phyloP scores from a whole-genome alignment of 2,329 filamentous ascomycete species.

The Huntiella omanensis region DNA sequence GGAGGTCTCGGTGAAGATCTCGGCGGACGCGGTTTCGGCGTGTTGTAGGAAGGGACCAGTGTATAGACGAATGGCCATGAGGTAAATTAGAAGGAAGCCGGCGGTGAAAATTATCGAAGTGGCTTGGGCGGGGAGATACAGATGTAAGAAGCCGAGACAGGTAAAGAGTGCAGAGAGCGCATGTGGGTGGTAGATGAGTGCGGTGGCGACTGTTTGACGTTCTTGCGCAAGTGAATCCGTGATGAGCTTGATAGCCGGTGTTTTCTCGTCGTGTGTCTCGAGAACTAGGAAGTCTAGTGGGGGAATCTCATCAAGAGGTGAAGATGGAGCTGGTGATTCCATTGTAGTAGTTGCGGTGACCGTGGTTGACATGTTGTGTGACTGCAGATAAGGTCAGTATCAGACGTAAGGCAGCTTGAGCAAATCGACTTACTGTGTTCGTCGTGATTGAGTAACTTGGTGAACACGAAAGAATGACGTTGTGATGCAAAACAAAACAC shows the following conservation, averaged over 20 bases:
- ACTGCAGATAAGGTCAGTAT: neutral
- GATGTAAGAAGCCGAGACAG: slow-evolving; percentile 16
- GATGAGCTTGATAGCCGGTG: slow-evolving; percentile 52
- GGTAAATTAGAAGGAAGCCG: slow-evolving; percentile 1
- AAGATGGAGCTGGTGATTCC: neutral
- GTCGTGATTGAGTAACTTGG: neutral
- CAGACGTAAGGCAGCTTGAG: neutral
- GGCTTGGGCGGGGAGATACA: neutral
- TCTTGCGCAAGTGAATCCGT: slow-evolving; percentile 71
- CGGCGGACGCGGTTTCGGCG: neutral
- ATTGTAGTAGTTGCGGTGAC: neutral
- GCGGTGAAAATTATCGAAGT: slow-evolving; percentile 20
- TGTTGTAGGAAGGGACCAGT: slow-evolving; percentile 1
- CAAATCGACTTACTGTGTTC: neutral
- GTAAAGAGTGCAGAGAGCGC: slow-evolving; percentile 27
- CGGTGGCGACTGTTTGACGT: slow-evolving; percentile 46
- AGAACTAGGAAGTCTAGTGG: slow-evolving; percentile 29
- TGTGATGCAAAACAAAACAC: neutral
- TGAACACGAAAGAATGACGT: neutral
- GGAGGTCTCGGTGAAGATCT: neutral
- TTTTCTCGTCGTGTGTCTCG: slow-evolving; percentile 35
- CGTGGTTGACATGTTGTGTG: neutral
- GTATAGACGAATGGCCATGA: neutral
- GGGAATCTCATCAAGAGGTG: neutral
- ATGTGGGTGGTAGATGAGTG: slow-evolving; percentile 45